A percentile compares a stretch with the other conserved stretches of the same genome.
These are phyloP conservation scores for Paramecium tetraurelia DNA, from an alignment of 73 alveolate genomes.

Conservation along the genomic window DNA sequence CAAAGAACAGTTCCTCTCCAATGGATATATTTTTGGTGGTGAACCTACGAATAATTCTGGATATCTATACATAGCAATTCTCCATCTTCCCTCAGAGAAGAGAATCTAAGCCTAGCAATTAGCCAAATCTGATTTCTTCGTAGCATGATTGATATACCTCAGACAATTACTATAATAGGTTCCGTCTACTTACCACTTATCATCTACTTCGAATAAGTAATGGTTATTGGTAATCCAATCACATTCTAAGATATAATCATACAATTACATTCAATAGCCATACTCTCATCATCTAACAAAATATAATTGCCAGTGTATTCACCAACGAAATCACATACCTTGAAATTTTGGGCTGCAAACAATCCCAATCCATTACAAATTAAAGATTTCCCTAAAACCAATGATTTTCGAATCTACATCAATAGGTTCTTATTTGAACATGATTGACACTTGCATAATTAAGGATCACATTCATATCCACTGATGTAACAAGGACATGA, in stretches of 20 bases:
- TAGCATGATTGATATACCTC: background rate
- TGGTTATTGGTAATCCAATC: constrained; percentile 3
- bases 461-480: constrained; percentile 14
- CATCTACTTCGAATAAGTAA: constrained; percentile 11
- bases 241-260: background rate
- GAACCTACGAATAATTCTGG: background rate
- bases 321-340: background rate
- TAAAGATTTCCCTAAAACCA: background rate
- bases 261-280: background rate
- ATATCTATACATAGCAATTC: background rate
- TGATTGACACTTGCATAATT: background rate
- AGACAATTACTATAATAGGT: background rate
- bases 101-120: background rate
- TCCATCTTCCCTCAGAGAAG: background rate
- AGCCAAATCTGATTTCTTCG: background rate
- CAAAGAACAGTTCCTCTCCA: background rate
- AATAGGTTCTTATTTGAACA: background rate
- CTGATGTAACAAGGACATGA: constrained; percentile 12
- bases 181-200: constrained; percentile 13
- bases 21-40: background rate
- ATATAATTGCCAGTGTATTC: background rate
- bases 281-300: background rate
- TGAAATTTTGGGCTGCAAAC: constrained; percentile 24
- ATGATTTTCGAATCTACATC: background rate
- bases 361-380: background rate